Evolutionary conservation across 2,329 filamentous ascomycete species (phyloP).

Genomic region (Diaporthe sp.): DNA sequence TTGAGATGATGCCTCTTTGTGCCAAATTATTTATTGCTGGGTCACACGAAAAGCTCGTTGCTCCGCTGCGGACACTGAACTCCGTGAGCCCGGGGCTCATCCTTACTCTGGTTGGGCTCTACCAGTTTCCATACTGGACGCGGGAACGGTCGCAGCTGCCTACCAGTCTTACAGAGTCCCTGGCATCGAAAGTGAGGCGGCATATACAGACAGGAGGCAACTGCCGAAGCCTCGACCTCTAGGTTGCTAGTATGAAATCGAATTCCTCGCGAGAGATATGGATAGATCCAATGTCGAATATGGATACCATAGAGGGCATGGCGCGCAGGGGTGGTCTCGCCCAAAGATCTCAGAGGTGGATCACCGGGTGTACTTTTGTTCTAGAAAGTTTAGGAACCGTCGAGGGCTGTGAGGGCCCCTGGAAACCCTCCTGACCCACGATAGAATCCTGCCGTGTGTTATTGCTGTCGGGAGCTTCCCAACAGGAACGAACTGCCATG

Average conservation of each 20-base stretch:
- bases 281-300: not conserved
- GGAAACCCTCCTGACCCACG: constrained; percentile 18
- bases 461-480: not conserved
- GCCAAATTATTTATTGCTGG: not conserved
- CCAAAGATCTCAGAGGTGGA: not conserved
- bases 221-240: not conserved
- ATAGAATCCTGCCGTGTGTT: constrained; percentile 11
- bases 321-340: not conserved
- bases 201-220: not conserved
- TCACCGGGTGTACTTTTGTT: constrained; percentile 22
- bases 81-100: not conserved
- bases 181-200: not conserved
- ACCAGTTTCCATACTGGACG: not conserved
- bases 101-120: not conserved
- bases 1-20: not conserved
- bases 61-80: not conserved
- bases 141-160: not conserved
- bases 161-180: not conserved
- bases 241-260: not conserved
- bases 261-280: not conserved
- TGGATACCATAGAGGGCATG: not conserved
- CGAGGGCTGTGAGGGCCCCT: constrained; percentile 21
- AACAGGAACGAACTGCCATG: not conserved
- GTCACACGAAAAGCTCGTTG: not conserved
- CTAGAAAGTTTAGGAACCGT: constrained; percentile 31